Evolutionary conservation across 345 rosid genomes (phyloP).

Genomic region (Eucalyptus camaldulensis): DNA sequence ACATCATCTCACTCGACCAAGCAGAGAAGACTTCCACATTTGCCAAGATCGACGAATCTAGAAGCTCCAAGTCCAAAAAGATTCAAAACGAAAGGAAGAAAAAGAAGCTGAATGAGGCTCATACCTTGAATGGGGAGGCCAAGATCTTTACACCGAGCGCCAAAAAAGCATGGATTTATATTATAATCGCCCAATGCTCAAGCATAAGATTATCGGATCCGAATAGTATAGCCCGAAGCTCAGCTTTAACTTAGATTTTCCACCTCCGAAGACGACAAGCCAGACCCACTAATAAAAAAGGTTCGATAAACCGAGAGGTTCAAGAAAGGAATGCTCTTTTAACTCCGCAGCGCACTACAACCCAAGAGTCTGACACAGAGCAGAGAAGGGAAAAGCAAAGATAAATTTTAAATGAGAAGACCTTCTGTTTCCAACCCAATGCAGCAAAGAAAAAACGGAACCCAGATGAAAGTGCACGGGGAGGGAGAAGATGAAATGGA

Average conservation of each 20-base stretch:
- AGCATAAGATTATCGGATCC: slow-evolving; percentile 21
- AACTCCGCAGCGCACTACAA: neutral
- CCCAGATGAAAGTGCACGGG: neutral
- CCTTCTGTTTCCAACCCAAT: neutral
- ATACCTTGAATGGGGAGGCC: slow-evolving; percentile 15
- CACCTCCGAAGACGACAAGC: slow-evolving; percentile 3
- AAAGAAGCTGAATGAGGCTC: neutral
- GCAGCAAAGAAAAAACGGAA: neutral
- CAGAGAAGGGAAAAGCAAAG: neutral
- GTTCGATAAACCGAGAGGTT: neutral
- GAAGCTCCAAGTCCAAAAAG: neutral
- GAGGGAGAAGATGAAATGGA: neutral
- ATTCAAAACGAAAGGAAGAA: neutral
- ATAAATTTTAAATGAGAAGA: neutral
- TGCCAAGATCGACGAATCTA: neutral
- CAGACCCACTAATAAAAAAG: neutral
- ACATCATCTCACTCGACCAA: neutral
- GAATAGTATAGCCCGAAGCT: neutral
- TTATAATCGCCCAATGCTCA: neutral
- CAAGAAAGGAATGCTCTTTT: neutral
- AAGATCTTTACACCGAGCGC: neutral
- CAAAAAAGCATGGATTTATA: neutral
- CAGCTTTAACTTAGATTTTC: slow-evolving; percentile 4
- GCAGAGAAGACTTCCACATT: neutral
- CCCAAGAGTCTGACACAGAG: neutral